Base-by-base conservation (phyloP, 108 stramenopile genomes). In the Poteriospumella lacustris region DNA sequence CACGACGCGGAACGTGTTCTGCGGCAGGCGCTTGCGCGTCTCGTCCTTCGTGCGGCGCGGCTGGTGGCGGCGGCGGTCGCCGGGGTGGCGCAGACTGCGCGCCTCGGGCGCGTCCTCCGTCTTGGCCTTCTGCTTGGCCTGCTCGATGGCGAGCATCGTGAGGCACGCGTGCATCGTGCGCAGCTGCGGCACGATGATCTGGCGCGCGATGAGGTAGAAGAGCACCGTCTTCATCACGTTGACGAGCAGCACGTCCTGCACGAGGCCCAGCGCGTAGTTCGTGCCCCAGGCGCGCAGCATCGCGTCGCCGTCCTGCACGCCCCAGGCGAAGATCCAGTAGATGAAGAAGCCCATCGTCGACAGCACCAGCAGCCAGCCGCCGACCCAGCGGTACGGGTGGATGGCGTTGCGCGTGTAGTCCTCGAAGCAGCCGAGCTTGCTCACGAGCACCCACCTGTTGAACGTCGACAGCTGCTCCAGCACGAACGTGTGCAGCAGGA, bases 281-380 rank as follows among this genome's bases (percentile, higher is more conserved):
- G 36, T 31, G 28, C 60, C 60, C 60, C 60, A 64, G 3, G 60
- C 60, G 31, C 5, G 5, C 15, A 64, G 5, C 24, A 64, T 3
- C 9, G 3, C 24, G 36, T 19, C 36, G 28, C 60, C 60, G 36
- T 5, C 36, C 5, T 19, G 31, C 60, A 64, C 60, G 5, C 60
- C 60, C 60, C 60, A 64, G 31, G 60, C 60, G 24, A 64, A 24
- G 5, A 64, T 64, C 60, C 60, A 64, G 36, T 64, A 64, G 5
- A 64, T 33, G 60, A 12, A 64, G 31, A 64, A 64, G 15, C 5
- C 9, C 15, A 31, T 31, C 31, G 60, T 34, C 29, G 33, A 26
- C 28, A 64, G 28, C 31, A 64, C 29, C 28, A 64, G 9, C 15
- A 24, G 28, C 60, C 60, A 64, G 9, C 33, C 60, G 9, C 28